Conservation (phyloP, 208 protist species). For the Acanthamoeba royreba region DNA sequence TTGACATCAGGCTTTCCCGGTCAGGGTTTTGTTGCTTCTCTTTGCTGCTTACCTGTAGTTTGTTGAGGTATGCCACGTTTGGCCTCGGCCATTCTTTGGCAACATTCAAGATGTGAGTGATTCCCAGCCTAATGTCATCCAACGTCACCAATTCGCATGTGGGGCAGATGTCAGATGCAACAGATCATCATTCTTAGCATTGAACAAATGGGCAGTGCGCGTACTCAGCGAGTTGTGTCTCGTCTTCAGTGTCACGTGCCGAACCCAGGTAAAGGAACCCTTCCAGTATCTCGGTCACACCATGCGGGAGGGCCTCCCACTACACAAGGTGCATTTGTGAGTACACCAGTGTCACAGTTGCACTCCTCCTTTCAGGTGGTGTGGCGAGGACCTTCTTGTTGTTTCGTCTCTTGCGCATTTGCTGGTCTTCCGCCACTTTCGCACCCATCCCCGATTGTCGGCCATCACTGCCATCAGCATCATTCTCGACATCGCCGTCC, state of each 20-base stretch:
- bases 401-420: neutral
- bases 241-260: neutral
- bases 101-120: conserved; percentile 8
- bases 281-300: neutral
- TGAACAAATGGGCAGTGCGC: neutral
- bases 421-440: neutral
- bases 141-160: neutral
- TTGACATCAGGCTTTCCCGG: neutral
- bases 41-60: neutral
- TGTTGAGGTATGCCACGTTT: neutral
- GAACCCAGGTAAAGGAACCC: conserved; percentile 40
- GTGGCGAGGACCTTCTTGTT: neutral
- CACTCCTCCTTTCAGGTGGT: neutral
- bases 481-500: no score
- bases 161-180: neutral
- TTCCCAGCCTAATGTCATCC: neutral
- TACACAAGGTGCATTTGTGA: no score
- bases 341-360: neutral
- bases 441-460: no score
- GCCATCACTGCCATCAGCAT: no score
- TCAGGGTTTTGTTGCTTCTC: neutral
- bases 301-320: neutral
- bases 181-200: neutral
- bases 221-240: neutral
- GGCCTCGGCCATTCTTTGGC: neutral